phyloP scores from a whole-genome alignment of 176 grass and related monocot species.

The Saccharum officinarum region DNA sequence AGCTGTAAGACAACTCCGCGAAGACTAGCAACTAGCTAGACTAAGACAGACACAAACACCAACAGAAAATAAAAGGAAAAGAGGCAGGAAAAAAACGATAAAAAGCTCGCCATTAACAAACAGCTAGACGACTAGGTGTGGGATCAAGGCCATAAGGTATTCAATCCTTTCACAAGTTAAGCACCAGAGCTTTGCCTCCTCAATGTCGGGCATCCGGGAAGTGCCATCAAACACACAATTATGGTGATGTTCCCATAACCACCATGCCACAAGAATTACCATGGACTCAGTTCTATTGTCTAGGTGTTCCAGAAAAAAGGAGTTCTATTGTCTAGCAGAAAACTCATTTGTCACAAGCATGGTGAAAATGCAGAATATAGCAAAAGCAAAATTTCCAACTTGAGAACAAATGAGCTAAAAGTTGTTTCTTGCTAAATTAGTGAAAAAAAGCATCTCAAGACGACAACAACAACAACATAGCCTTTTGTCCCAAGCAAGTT shows the following conservation, averaged over 20 bases:
- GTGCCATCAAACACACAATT: not conserved
- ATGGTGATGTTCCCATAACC: not conserved
- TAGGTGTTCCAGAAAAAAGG: not conserved
- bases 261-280: not conserved
- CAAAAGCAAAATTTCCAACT: not conserved
- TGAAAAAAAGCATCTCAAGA: not conserved
- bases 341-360: not conserved
- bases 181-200: not conserved
- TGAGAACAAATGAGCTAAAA: slow-evolving; percentile 3
- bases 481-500: too few species aligned
- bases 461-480: too few species aligned
- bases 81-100: not conserved
- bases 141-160: not conserved
- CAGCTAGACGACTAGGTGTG: not conserved
- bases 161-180: not conserved
- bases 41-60: not conserved
- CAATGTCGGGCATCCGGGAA: not conserved
- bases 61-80: not conserved
- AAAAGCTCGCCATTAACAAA: not conserved
- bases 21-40: not conserved
- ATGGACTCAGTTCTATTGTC: not conserved
- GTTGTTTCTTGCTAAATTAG: not conserved
- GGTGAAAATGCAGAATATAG: slow-evolving; percentile 10
- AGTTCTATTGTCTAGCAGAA: not conserved
- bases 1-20: not conserved